Percentiles rank a stretch among this genome's conserved stretches.
These are phyloP conservation scores for Penicillium robsamsonii DNA, from an alignment of 495 filamentous ascomycete genomes.

Conservation along the genomic window DNA sequence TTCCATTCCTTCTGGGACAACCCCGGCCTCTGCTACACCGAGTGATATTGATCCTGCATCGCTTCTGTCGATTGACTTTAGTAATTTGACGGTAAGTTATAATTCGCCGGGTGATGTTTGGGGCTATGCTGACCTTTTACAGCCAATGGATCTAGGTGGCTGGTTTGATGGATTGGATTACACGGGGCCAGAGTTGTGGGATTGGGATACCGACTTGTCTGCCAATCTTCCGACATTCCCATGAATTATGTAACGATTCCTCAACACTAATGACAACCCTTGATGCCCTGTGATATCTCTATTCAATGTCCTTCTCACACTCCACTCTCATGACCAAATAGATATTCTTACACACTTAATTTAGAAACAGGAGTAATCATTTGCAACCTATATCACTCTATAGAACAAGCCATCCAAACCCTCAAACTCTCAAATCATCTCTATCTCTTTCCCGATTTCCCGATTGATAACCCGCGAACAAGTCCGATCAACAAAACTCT, in stretches of 20 bases:
- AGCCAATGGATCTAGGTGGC: constrained; percentile 38
- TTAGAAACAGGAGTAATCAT: not conserved
- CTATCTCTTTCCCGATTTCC: not conserved
- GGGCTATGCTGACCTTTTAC: constrained; percentile 18
- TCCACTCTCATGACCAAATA: not conserved
- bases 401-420: not conserved
- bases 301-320: not conserved
- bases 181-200: constrained; percentile 31
- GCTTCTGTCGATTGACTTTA: constrained; percentile 26
- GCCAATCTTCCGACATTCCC: constrained; percentile 12
- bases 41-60: constrained; percentile 32
- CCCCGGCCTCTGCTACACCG: constrained; percentile 21
- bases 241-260: not conserved
- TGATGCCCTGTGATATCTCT: not conserved
- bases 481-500: not conserved
- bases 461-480: not conserved
- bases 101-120: not conserved
- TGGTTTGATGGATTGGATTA: constrained; percentile 35
- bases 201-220: constrained; percentile 38
- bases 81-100: constrained; percentile 32
- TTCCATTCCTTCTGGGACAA: constrained; percentile 7
- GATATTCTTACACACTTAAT: not conserved
- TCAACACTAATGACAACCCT: not conserved
- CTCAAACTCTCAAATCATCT: not conserved
- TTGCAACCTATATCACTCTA: not conserved